These are phyloP conservation scores for Colletotrichum horii DNA, from an alignment of 2,329 filamentous ascomycete genomes.

Conservation along the genomic window DNA sequence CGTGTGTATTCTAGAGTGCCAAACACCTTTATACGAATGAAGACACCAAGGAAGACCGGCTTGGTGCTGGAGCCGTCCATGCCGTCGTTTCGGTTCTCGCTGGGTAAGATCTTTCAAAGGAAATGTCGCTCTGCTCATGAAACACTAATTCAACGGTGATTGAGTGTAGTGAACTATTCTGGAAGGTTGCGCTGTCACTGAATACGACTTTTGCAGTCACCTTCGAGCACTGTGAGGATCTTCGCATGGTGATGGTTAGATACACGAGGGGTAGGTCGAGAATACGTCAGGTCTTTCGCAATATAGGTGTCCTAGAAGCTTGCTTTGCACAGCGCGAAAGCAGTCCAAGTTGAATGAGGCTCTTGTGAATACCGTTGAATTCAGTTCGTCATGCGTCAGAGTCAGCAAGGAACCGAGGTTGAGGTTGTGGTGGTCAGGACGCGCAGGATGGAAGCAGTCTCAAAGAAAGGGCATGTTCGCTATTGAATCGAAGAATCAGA, in stretches of 20 bases:
- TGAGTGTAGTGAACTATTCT: background rate
- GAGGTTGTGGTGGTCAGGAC: no score
- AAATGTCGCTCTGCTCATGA: background rate
- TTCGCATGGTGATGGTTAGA: background rate
- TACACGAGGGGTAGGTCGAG: background rate
- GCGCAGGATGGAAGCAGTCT: no score
- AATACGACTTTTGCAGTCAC: no score
- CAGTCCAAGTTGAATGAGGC: background rate
- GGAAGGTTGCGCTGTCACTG: background rate
- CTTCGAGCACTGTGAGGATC: background rate
- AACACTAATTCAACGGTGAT: background rate
- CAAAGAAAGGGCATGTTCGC: no score
- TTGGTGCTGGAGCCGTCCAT: background rate
- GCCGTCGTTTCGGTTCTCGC: background rate
- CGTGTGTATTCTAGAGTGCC: accelerated
- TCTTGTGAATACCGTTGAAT: background rate
- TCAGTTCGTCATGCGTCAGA: background rate
- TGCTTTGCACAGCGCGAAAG: background rate
- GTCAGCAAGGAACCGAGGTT: background rate
- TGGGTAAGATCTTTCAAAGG: accelerated
- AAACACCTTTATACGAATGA: background rate
- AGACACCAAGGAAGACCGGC: background rate
- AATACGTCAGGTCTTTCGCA: background rate
- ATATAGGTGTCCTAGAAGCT: accelerated
- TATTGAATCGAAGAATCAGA: no score